Percentiles rank a stretch among this genome's conserved stretches.
Conservation (phyloP, 78 protist species). For the Guillardia theta region DNA sequence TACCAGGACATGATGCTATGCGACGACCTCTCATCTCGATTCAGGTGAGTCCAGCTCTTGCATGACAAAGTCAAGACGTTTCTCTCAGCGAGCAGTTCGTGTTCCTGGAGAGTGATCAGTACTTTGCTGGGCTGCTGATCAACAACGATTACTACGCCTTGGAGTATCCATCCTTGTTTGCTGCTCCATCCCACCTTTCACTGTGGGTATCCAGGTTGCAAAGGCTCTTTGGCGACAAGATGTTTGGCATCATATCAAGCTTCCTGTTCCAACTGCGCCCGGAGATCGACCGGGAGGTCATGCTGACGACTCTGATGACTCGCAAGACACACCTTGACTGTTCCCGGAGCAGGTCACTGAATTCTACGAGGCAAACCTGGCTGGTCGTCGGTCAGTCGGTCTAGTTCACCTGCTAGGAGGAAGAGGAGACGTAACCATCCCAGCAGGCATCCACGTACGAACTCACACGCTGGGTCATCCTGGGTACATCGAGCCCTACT, state of each 20-base stretch:
- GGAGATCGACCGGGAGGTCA: background rate
- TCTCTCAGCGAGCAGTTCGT: background rate
- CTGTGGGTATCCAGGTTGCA: too few relatives aligned
- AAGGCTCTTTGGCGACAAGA: too few relatives aligned
- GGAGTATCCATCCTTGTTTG: background rate
- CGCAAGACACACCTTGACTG: background rate
- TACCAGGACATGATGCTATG: background rate
- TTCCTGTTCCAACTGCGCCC: background rate
- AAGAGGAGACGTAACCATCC: too few relatives aligned
- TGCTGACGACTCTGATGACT: background rate
- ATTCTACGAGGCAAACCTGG: background rate
- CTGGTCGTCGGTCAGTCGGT: background rate
- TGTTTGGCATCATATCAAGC: too few relatives aligned
- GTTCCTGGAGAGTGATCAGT: background rate
- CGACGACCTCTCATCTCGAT: background rate
- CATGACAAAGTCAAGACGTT: too few relatives aligned
- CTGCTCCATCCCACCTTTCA: background rate
- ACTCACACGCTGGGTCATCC: conserved; percentile 26
- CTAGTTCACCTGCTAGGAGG: too few relatives aligned
- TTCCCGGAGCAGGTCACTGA: background rate
- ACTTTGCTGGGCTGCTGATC: background rate
- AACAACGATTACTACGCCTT: background rate
- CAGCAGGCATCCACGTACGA: conserved; percentile 32
- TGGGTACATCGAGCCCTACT: background rate
- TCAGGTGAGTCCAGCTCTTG: too few relatives aligned